phyloP scores from a whole-genome alignment of 345 rosid species.

The Psidium friedrichsthalianum region DNA sequence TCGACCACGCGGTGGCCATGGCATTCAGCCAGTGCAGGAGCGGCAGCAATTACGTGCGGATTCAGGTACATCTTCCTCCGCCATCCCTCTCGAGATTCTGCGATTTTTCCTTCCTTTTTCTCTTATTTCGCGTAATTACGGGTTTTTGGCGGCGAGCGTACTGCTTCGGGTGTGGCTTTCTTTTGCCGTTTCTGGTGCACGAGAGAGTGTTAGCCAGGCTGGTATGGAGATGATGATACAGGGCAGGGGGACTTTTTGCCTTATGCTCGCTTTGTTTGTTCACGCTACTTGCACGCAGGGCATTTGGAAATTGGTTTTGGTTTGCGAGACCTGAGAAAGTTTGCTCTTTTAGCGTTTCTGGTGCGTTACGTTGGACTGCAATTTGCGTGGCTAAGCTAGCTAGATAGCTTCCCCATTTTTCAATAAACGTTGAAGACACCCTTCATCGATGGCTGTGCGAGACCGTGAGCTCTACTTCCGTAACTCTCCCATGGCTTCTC shows the following conservation, averaged over 20 bases:
- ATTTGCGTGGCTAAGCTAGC: not conserved
- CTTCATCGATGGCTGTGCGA: not conserved
- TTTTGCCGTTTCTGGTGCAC: constrained; percentile 5
- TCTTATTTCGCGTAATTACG: not conserved
- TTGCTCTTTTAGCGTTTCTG: not conserved
- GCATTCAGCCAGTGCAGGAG: constrained; percentile 75
- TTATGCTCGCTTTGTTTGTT: not conserved
- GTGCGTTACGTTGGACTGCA: not conserved
- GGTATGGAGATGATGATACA: constrained; percentile 10
- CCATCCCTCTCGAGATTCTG: not conserved
- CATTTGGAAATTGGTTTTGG: not conserved
- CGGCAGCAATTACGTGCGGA: constrained; percentile 68
- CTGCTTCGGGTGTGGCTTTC: not conserved
- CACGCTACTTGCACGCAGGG: not conserved
- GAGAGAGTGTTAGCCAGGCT: constrained; percentile 30
- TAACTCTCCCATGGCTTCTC: not conserved
- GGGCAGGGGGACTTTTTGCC: constrained; percentile 6
- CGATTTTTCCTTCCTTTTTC: not conserved
- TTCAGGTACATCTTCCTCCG: constrained; percentile 50
- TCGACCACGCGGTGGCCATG: constrained; percentile 93
- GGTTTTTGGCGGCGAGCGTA: not conserved
- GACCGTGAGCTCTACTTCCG: not conserved
- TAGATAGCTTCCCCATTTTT: not conserved
- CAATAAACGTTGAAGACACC: not conserved
- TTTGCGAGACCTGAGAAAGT: not conserved